These are phyloP conservation scores for Pleurotus sapidus DNA, from an alignment of 768 basidiomycete species.

Conservation along the genomic window DNA sequence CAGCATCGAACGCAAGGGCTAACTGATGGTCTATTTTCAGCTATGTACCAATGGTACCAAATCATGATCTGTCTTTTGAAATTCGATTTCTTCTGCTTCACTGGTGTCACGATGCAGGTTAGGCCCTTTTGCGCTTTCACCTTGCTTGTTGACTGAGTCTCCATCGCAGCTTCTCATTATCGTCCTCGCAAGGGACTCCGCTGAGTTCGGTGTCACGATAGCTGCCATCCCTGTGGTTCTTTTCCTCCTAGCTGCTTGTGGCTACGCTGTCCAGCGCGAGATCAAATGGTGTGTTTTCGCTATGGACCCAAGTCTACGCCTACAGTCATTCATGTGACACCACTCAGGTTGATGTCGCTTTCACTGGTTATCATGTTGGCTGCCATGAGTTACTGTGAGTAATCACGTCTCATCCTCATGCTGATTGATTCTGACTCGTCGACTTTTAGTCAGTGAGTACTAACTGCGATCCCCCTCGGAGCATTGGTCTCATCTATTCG, in stretches of 20 bases:
- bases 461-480: neutral
- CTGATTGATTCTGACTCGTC: neutral
- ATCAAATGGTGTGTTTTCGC: slow-evolving; percentile 60
- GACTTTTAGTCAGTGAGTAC: slow-evolving; percentile 35
- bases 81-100: slow-evolving; percentile 88
- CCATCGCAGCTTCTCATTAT: slow-evolving; percentile 69
- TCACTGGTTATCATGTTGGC: slow-evolving; percentile 79
- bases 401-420: neutral
- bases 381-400: slow-evolving; percentile 73
- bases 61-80: slow-evolving; percentile 85
- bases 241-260: slow-evolving; percentile 59
- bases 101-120: slow-evolving; percentile 88
- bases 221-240: slow-evolving; percentile 82
- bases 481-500: neutral
- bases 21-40: slow-evolving; percentile 31
- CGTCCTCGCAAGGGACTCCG: slow-evolving; percentile 58
- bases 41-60: slow-evolving; percentile 88
- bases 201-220: slow-evolving; percentile 81
- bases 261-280: slow-evolving; percentile 73
- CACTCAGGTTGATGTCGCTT: slow-evolving; percentile 62
- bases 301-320: neutral
- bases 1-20: neutral
- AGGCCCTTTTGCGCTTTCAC: neutral
- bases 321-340: neutral
- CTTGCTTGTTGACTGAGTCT: neutral